phyloP scores from a whole-genome alignment of 345 rosid species.

The Microcos paniculata region DNA sequence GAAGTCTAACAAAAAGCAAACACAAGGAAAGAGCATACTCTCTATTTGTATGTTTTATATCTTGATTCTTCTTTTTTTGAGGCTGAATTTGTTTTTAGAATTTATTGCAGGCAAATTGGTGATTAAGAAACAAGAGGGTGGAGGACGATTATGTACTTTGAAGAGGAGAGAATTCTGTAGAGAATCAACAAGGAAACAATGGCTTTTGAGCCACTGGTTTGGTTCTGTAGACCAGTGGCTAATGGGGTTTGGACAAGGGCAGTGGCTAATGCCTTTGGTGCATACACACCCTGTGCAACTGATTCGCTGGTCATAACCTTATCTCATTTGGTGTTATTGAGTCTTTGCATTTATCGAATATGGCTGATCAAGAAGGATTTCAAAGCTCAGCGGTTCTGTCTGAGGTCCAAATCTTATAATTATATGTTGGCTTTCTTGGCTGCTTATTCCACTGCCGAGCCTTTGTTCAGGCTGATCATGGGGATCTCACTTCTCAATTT shows the following conservation, averaged over 20 bases:
- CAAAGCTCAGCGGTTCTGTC: slow-evolving; percentile 58
- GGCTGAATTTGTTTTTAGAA: not conserved
- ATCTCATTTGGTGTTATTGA: slow-evolving; percentile 66
- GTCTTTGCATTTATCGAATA: slow-evolving; percentile 68
- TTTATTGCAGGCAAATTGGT: slow-evolving; percentile 12
- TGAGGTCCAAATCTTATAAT: slow-evolving; percentile 75
- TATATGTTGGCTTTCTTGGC: slow-evolving; percentile 72
- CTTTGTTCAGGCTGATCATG: slow-evolving; percentile 86
- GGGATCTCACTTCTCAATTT: slow-evolving; percentile 76
- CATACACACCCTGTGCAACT: slow-evolving; percentile 91
- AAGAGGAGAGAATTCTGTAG: slow-evolving; percentile 16
- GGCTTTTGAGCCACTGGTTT: slow-evolving; percentile 65
- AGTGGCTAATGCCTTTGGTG: slow-evolving; percentile 91
- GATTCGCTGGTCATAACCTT: slow-evolving; percentile 66
- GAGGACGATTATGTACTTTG: slow-evolving; percentile 24
- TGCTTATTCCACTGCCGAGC: slow-evolving; percentile 69
- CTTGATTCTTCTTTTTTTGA: not conserved
- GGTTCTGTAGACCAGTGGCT: slow-evolving; percentile 82
- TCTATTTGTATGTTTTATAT: not conserved
- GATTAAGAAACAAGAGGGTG: slow-evolving; percentile 4
- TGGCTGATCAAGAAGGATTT: slow-evolving; percentile 74
- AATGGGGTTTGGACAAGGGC: slow-evolving; percentile 75
- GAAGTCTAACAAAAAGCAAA: not conserved
- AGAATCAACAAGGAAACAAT: slow-evolving; percentile 35
- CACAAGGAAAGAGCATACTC: not conserved